These are phyloP conservation scores for Prunus padus DNA, from an alignment of 306 rosid species.

Conservation along the genomic window DNA sequence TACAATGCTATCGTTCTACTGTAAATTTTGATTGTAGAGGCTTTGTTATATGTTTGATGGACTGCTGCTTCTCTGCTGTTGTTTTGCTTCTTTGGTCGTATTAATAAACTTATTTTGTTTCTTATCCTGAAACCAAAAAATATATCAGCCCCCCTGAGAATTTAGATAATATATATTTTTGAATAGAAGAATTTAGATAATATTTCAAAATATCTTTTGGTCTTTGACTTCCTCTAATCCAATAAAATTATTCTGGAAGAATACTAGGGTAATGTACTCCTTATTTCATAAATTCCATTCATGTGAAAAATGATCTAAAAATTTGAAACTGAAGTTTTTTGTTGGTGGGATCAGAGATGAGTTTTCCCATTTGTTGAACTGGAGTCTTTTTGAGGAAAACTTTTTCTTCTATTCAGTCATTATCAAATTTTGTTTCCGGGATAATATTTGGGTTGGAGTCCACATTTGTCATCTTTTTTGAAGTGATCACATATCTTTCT, in stretches of 20 bases:
- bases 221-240: neutral
- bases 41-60: neutral
- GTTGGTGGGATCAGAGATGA: neutral
- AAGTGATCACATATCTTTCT: neutral
- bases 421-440: neutral
- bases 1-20: neutral
- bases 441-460: neutral
- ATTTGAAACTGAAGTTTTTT: neutral
- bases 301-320: neutral
- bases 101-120: neutral
- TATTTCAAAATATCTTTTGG: no score
- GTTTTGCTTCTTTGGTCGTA: neutral
- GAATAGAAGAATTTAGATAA: no score
- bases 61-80: neutral
- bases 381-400: neutral
- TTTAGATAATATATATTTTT: no score
- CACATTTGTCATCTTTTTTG: neutral
- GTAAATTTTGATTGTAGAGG: neutral
- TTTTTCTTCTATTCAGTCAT: neutral
- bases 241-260: neutral
- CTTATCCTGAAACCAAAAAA: no score
- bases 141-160: no score
- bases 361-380: neutral
- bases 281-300: neutral
- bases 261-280: neutral